A percentile compares a stretch with the other conserved stretches of the same genome.
Conservation (phyloP, 1,284 basidiomycete species). For the Leccinum fallax region DNA sequence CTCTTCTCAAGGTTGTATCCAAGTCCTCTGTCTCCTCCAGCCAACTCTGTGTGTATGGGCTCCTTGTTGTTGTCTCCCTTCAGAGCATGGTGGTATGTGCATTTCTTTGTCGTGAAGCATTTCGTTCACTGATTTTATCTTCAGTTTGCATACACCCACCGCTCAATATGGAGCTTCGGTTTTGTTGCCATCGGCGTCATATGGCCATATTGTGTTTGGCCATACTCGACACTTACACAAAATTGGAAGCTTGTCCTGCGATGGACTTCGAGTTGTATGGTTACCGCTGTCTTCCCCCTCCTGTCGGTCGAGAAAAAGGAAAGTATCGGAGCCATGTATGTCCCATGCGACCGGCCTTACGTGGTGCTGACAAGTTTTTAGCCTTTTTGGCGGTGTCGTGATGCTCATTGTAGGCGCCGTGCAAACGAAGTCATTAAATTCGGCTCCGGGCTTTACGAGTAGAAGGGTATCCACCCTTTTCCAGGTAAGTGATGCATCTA, state of each 20-base stretch:
- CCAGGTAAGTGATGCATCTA: constrained; percentile 41
- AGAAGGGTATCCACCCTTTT: constrained; percentile 17
- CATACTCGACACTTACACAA: constrained; percentile 31
- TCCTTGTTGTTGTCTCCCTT: constrained; percentile 47
- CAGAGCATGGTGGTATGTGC: constrained; percentile 74
- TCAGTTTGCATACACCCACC: constrained; percentile 69
- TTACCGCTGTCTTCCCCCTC: constrained; percentile 69
- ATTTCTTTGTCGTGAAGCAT: not conserved
- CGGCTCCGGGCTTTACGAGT: not conserved
- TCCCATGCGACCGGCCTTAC: constrained; percentile 7
- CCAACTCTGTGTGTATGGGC: constrained; percentile 27
- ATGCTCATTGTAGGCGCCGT: constrained; percentile 30
- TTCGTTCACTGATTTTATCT: constrained; percentile 21
- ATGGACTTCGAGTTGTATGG: constrained; percentile 60
- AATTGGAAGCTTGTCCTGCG: constrained; percentile 36
- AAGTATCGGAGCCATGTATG: constrained; percentile 61
- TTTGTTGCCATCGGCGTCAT: constrained; percentile 64
- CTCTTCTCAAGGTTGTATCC: constrained; percentile 24
- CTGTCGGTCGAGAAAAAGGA: constrained; percentile 78
- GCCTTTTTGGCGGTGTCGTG: constrained; percentile 31
- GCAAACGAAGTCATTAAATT: constrained; percentile 12
- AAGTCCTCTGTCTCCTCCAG: constrained; percentile 27
- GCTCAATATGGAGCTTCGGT: constrained; percentile 74
- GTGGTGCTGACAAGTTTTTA: constrained; percentile 23
- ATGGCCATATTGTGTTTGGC: constrained; percentile 67